phyloP scores from a whole-genome alignment of 306 rosid species.

The Malus sieversii region DNA sequence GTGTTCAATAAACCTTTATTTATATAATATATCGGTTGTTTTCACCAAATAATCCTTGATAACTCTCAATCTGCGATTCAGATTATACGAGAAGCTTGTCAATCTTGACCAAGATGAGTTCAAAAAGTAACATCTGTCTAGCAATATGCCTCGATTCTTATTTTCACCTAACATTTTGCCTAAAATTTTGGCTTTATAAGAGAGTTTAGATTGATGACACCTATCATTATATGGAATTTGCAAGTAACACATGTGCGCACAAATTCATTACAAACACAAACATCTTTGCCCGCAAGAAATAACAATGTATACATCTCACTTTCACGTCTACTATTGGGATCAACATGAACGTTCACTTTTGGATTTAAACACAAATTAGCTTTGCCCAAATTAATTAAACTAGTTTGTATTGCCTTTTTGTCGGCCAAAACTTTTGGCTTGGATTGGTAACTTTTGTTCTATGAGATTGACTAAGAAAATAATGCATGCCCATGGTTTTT shows the following conservation, averaged over 20 bases:
- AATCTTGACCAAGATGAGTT: slow-evolving; percentile 21
- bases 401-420: neutral
- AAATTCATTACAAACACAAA: neutral
- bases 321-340: neutral
- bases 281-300: slow-evolving; percentile 10
- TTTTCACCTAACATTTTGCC: slow-evolving; percentile 36
- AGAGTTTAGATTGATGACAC: slow-evolving; percentile 10
- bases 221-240: slow-evolving; percentile 5
- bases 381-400: neutral
- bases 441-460: neutral
- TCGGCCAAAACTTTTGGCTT: neutral
- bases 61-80: neutral
- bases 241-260: neutral
- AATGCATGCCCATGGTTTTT: neutral
- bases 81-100: slow-evolving; percentile 2
- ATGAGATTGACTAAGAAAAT: neutral
- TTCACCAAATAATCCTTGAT: neutral
- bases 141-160: slow-evolving; percentile 21
- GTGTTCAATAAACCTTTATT: neutral
- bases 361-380: neutral
- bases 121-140: slow-evolving; percentile 30
- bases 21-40: neutral
- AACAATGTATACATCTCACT: neutral
- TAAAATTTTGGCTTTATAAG: slow-evolving; percentile 48
- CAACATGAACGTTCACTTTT: neutral